Evolutionary conservation across 305 asterid genomes (phyloP), one percentile per base, ranked within the genome.

Genomic region (Fraxinus sp.): DNA sequence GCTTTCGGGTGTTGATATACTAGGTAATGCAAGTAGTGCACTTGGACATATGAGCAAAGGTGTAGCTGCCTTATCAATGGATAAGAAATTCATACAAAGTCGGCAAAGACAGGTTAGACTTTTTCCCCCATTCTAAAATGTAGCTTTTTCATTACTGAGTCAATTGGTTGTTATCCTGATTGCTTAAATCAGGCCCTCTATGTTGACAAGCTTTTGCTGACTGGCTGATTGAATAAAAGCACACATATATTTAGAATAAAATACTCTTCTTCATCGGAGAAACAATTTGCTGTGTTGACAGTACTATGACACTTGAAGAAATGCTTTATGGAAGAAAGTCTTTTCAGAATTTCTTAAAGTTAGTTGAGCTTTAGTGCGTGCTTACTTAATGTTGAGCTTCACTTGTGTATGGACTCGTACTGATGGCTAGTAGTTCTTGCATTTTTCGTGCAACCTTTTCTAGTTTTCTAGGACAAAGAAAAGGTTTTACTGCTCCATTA

Each of bases 21-120:
- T 97, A 84, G 99, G 99, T 55, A 97, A 97, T 90, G 99, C 99
- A 77, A 97, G 99, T 88, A 97, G 99, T 86, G 99, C 99, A 79
- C 97, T 97, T 82, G 99, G 98, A 81, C 99, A 97, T 86, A 97
- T 97, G 99, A 97, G 99, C 96, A 97, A 97, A 91, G 99, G 99
- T 83, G 98, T 97, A 87, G 99, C 99, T 81, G 99, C 99, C 75
- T 88, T 97, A 89, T 97, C 99, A 79, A 97, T 97, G 99, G 99
- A 97, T 89, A 94, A 93, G 88, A 97, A 97, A 89, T 97, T 97
- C 88, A 97, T 97, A 82, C 98, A 97, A 87, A 92, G 99, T 87
- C 98, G 99, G 46, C 98, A 94, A 92, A 92, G 93, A 87, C 95
- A 97, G 98, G 99, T 94, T 79, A 77, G 81, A 82, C 57, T 28